Evolutionary conservation across 148 eudicot species (phyloP).

Genomic region (Chenopodium album): DNA sequence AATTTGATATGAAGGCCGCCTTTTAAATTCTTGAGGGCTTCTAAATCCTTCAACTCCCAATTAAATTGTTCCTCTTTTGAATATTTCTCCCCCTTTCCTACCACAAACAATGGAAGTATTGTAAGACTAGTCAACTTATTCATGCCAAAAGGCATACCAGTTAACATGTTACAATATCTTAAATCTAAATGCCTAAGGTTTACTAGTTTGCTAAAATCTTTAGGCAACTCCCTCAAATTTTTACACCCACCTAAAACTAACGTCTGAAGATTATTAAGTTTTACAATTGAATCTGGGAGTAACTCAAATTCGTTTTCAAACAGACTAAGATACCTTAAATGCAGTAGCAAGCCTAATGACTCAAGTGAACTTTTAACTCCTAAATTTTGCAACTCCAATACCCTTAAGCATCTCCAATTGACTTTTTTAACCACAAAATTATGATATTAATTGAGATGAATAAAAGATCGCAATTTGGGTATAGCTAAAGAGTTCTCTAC

Average conservation of each 20-base stretch:
- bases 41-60: too few species aligned
- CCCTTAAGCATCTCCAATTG: too few species aligned
- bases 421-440: too few species aligned
- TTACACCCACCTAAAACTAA: background rate
- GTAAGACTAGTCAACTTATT: conserved; percentile 12
- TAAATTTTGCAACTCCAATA: too few species aligned
- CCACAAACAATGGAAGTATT: background rate
- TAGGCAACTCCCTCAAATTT: conserved; percentile 9
- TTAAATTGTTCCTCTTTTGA: too few species aligned
- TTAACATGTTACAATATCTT: background rate
- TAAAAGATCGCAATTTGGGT: too few species aligned
- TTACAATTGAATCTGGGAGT: conserved; percentile 27
- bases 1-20: too few species aligned
- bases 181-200: conserved; percentile 24
- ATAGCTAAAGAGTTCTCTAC: too few species aligned
- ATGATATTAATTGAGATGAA: too few species aligned
- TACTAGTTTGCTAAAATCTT: conserved; percentile 17
- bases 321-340: conserved; percentile 42
- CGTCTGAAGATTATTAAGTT: conserved; percentile 29
- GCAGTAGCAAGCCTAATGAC: conserved; percentile 27
- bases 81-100: background rate
- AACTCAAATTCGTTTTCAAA: background rate
- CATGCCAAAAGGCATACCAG: conserved; percentile 21
- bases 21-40: too few species aligned
- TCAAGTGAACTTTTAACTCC: background rate